phyloP scores from a whole-genome alignment of 805 yeast species.

The Kazachstania kunashirensis region DNA sequence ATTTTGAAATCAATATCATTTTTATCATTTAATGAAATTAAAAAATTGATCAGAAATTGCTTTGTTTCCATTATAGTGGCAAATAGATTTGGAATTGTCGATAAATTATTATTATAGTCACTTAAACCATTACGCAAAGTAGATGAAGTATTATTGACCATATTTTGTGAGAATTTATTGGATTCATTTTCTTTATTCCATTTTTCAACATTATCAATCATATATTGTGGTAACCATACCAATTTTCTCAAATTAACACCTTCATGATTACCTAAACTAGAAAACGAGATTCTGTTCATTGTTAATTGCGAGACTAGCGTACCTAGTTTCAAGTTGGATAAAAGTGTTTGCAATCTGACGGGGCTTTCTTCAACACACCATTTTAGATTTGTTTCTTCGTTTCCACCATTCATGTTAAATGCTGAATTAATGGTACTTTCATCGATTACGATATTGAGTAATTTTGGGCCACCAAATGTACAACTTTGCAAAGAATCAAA shows the following conservation, averaged over 20 bases:
- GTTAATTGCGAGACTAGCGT: conserved; percentile 19
- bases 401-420: conserved; percentile 4
- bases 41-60: conserved; percentile 12
- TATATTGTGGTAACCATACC: conserved; percentile 11
- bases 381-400: conserved; percentile 5
- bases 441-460: conserved; percentile 23
- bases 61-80: conserved; percentile 14
- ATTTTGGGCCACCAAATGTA: conserved; percentile 40
- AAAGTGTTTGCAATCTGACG: conserved; percentile 13
- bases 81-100: conserved; percentile 11
- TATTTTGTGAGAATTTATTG: neutral
- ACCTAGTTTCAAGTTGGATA: conserved; percentile 21
- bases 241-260: neutral
- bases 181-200: conserved; percentile 3
- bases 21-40: conserved; percentile 12
- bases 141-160: neutral
- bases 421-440: conserved; percentile 10
- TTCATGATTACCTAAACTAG: conserved; percentile 1
- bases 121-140: no score
- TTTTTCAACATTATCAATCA: neutral
- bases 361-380: conserved; percentile 26
- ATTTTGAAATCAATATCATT: conserved; percentile 2
- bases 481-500: conserved; percentile 46
- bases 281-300: conserved; percentile 18
- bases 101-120: neutral